Percentiles rank a stretch among this genome's conserved stretches.
Conservation (phyloP, 1,284 basidiomycete species). For the Microbotryum lychnidis-dioicae region DNA sequence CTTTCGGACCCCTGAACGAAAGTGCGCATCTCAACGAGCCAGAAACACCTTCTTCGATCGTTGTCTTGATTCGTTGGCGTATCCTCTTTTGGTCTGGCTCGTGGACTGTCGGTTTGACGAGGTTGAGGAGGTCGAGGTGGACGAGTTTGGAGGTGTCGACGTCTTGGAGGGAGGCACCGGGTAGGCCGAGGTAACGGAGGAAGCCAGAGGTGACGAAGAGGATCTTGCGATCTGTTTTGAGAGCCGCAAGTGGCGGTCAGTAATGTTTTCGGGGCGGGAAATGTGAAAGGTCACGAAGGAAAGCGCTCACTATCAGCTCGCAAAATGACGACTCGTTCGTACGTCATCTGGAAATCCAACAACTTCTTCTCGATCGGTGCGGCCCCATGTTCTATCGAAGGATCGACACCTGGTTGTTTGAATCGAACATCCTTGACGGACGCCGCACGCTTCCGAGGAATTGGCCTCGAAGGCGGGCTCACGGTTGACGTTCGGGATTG, state of each 20-base stretch:
- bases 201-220: constrained; percentile 19
- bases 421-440: not conserved
- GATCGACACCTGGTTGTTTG: not conserved
- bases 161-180: constrained; percentile 10
- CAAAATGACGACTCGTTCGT: constrained; percentile 11
- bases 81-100: not conserved
- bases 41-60: constrained; percentile 7
- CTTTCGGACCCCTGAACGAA: too few relatives aligned
- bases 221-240: constrained; percentile 13
- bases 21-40: too few relatives aligned
- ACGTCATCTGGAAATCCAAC: constrained; percentile 11
- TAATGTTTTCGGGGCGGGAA: not conserved
- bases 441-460: not conserved
- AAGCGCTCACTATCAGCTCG: constrained; percentile 2
- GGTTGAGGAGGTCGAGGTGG: constrained; percentile 17
- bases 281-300: not conserved
- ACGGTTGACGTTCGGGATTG: not conserved
- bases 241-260: too few relatives aligned
- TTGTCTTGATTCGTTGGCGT: not conserved
- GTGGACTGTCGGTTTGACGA: constrained; percentile 1
- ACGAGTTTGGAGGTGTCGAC: constrained; percentile 14
- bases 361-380: constrained; percentile 7
- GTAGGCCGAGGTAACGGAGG: constrained; percentile 13
- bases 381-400: not conserved
- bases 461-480: not conserved